phyloP scores from a whole-genome alignment of 345 rosid genomes.

The Ceriops tagal region DNA sequence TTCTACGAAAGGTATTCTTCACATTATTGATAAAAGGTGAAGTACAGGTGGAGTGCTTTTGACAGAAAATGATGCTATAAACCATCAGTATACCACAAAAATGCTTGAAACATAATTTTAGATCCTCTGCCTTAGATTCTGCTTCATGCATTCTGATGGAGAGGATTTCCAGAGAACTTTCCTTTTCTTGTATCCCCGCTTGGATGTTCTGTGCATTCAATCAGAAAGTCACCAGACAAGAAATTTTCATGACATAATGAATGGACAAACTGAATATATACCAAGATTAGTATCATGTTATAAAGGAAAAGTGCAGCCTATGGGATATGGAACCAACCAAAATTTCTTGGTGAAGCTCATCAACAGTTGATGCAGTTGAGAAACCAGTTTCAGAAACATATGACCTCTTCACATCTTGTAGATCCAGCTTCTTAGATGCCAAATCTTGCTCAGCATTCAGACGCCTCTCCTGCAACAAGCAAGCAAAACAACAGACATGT shows the following conservation, averaged over 20 bases:
- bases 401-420: slow-evolving; percentile 59
- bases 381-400: slow-evolving; percentile 39
- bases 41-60: not conserved
- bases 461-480: slow-evolving; percentile 54
- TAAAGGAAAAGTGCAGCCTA: not conserved
- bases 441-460: slow-evolving; percentile 39
- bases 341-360: slow-evolving; percentile 78
- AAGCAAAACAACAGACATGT: slow-evolving; percentile 6
- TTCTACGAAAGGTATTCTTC: slow-evolving; percentile 32
- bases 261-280: slow-evolving; percentile 10
- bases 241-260: slow-evolving; percentile 2
- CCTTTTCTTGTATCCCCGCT: slow-evolving; percentile 53
- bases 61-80: not conserved
- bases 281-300: slow-evolving; percentile 14
- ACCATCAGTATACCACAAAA: slow-evolving; percentile 53
- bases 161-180: slow-evolving; percentile 43
- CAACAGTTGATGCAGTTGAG: slow-evolving; percentile 51
- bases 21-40: not conserved
- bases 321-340: slow-evolving; percentile 43
- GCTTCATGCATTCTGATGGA: slow-evolving; percentile 46
- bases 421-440: slow-evolving; percentile 47
- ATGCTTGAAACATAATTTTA: slow-evolving; percentile 52
- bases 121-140: slow-evolving; percentile 51
- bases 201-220: slow-evolving; percentile 41
- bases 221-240: slow-evolving; percentile 6